Percentiles rank a stretch among this genome's conserved stretches.
Evolutionary conservation across 1,284 basidiomycete genomes (phyloP).

Genomic region (Tilletiopsis washingtonensis): DNA sequence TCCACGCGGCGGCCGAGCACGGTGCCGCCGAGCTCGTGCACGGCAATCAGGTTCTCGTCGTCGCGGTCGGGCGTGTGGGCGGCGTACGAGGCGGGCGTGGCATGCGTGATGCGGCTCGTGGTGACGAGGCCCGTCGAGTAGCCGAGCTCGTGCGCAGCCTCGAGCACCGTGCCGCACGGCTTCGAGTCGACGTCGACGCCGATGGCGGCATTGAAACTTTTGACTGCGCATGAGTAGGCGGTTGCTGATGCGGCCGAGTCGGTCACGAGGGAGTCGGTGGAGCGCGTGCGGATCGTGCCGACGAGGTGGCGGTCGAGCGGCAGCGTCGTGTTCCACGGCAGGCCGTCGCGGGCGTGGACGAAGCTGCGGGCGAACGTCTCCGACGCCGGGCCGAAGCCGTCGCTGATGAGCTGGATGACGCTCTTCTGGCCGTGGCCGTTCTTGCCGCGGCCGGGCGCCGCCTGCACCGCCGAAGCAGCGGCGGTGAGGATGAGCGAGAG

Average conservation of each 20-base stretch:
- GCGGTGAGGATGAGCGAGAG: no score
- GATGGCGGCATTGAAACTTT: slow-evolving; percentile 44
- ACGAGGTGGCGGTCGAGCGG: slow-evolving; percentile 41
- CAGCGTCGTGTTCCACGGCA: slow-evolving; percentile 16
- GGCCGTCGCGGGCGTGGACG: slow-evolving; percentile 10
- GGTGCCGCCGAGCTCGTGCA: slow-evolving; percentile 39
- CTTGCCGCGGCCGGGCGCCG: not conserved
- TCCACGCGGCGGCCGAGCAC: slow-evolving; percentile 38
- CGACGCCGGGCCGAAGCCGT: slow-evolving; percentile 46
- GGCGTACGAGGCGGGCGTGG: slow-evolving; percentile 3
- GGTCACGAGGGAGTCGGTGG: slow-evolving; percentile 44
- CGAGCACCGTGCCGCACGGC: slow-evolving; percentile 45
- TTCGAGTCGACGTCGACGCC: slow-evolving; percentile 43
- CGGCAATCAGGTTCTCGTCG: slow-evolving; percentile 42
- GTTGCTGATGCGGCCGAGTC: slow-evolving; percentile 46
- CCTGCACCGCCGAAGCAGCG: no score
- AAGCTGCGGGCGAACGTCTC: slow-evolving; percentile 44
- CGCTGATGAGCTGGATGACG: slow-evolving; percentile 35
- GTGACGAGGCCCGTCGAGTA: slow-evolving; percentile 42
- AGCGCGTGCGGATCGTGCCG: slow-evolving; percentile 40
- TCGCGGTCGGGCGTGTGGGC: slow-evolving; percentile 38
- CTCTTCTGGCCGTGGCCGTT: not conserved
- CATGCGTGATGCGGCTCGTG: slow-evolving; percentile 45
- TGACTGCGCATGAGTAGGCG: slow-evolving; percentile 42
- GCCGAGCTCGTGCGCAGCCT: slow-evolving; percentile 43